phyloP scores from a whole-genome alignment of 2,329 filamentous ascomycete genomes.

The Cephalotrichum gorgonifer region DNA sequence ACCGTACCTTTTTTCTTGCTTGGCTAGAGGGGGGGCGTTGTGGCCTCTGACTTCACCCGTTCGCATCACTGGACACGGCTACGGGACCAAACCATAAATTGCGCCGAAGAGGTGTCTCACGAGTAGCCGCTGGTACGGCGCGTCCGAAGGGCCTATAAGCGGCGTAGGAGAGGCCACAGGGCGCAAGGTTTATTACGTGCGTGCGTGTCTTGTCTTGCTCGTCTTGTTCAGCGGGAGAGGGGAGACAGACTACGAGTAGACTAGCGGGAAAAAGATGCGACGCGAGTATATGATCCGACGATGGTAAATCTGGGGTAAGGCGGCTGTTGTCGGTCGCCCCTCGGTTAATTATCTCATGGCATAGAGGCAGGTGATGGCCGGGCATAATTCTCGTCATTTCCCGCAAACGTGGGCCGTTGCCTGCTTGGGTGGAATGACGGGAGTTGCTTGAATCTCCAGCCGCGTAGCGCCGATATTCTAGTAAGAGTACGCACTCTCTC shows the following conservation, averaged over 20 bases:
- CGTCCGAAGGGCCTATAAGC: neutral
- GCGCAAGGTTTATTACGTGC: too few species aligned
- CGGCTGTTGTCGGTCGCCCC: too few species aligned
- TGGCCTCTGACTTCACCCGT: neutral
- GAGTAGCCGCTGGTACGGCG: too few species aligned
- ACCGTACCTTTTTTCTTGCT: neutral
- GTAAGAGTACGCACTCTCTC: too few species aligned
- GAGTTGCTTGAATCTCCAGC: too few species aligned
- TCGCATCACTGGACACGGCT: conserved; percentile 3
- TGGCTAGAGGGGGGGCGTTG: neutral
- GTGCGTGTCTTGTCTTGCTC: too few species aligned
- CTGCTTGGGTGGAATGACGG: neutral
- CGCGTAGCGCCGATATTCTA: neutral
- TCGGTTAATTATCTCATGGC: neutral
- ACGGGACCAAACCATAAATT: conserved; percentile 4
- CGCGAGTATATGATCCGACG: neutral
- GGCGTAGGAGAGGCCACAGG: neutral
- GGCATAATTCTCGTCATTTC: neutral
- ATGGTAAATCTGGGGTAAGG: neutral
- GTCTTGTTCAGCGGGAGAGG: too few species aligned
- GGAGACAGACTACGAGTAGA: too few species aligned
- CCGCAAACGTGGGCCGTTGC: neutral
- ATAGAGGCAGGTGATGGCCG: neutral
- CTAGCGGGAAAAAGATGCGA: too few species aligned
- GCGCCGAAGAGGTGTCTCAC: conserved; percentile 1